These are phyloP conservation scores for Orbilia blumenaviensis DNA, from an alignment of 2,329 filamentous ascomycete genomes.

Conservation along the genomic window DNA sequence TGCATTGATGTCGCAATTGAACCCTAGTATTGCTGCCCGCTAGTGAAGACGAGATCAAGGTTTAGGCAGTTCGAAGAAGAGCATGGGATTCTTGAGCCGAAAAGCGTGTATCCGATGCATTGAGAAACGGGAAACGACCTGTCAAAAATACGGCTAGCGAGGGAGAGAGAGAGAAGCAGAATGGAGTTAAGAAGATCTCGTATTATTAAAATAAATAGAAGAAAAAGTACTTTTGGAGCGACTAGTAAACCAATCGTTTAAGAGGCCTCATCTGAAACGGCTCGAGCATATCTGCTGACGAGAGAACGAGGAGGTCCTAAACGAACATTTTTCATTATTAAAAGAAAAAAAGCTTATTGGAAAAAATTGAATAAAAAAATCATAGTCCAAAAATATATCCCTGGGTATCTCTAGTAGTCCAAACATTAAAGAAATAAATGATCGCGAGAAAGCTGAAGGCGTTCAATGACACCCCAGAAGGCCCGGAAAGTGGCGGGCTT, in stretches of 20 bases:
- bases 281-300: not conserved
- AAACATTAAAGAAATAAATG: constrained; percentile 31
- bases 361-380: not conserved
- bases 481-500: constrained; percentile 26
- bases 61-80: constrained; percentile 11
- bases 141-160: constrained; percentile 4
- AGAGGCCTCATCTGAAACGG: not conserved
- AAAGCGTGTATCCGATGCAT: constrained; percentile 10
- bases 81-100: constrained; percentile 12
- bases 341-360: too few species aligned
- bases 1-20: not conserved
- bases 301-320: not conserved
- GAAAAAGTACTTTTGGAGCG: constrained; percentile 14
- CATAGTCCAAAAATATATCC: constrained; percentile 53
- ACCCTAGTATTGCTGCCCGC: not conserved
- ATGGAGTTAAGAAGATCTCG: constrained; percentile 3
- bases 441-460: constrained; percentile 3
- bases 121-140: constrained; percentile 6
- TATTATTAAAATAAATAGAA: not conserved
- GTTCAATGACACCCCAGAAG: constrained; percentile 20
- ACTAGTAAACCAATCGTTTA: constrained; percentile 3
- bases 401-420: constrained; percentile 53
- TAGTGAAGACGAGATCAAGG: not conserved
- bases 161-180: not conserved
- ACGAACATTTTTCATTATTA: constrained; percentile 35